phyloP scores from a whole-genome alignment of 768 basidiomycete genomes.

The Paxillus ammoniavirescens region DNA sequence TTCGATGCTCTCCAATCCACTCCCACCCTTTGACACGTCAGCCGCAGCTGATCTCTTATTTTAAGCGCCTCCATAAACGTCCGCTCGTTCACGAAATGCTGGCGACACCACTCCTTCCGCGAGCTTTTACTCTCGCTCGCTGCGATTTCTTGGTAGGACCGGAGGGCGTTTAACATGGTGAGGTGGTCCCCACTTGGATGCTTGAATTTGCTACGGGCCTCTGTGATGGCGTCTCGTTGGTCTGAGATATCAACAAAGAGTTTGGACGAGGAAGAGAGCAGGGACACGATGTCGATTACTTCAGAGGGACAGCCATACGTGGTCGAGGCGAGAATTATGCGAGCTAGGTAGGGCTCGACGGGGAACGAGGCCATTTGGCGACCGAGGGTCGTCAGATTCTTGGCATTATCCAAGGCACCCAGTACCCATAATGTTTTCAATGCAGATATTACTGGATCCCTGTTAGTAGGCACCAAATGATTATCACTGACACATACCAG shows the following conservation, averaged over 20 bases:
- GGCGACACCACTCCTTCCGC: conserved; percentile 76
- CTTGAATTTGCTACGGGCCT: conserved; percentile 73
- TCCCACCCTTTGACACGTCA: conserved; percentile 56
- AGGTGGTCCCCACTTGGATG: conserved; percentile 90
- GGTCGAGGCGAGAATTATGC: conserved; percentile 77
- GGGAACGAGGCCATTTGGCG: conserved; percentile 88
- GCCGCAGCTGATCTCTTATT: conserved; percentile 76
- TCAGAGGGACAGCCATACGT: conserved; percentile 71
- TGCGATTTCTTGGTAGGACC: conserved; percentile 74
- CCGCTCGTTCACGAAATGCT: conserved; percentile 80
- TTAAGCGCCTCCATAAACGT: conserved; percentile 75
- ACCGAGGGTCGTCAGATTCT: conserved; percentile 69
- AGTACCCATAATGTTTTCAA: conserved; percentile 75
- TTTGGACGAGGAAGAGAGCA: conserved; percentile 78
- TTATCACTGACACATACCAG: conserved; percentile 51
- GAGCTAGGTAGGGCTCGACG: conserved; percentile 81
- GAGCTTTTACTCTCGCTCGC: conserved; percentile 43
- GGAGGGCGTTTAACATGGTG: conserved; percentile 82
- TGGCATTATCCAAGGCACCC: conserved; percentile 69
- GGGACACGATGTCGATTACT: conserved; percentile 79
- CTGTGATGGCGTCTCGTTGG: conserved; percentile 68
- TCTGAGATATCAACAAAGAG: conserved; percentile 79
- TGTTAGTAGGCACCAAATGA: background rate
- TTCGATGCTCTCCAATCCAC: conserved; percentile 60
- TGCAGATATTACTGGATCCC: conserved; percentile 51